Percentiles rank a stretch among this genome's conserved stretches.
These are phyloP conservation scores for Colletotrichum destructivum DNA, from an alignment of 2,329 filamentous ascomycete species.

Conservation along the genomic window DNA sequence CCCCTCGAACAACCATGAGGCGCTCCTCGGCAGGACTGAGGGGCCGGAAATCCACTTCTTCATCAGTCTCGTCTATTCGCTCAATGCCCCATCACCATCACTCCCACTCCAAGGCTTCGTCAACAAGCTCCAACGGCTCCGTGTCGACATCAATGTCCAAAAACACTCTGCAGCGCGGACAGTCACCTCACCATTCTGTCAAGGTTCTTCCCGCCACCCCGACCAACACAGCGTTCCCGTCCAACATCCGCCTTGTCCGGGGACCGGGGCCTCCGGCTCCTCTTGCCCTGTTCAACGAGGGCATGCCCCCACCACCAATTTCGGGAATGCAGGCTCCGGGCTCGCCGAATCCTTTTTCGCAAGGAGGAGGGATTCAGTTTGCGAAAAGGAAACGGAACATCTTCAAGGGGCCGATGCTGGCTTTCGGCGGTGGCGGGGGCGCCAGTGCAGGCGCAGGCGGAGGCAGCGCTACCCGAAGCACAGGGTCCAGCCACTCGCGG, in stretches of 20 bases:
- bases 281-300: constrained; percentile 71
- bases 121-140: constrained; percentile 86
- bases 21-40: constrained; percentile 87
- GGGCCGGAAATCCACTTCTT: constrained; percentile 95
- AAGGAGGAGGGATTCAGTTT: constrained; percentile 74
- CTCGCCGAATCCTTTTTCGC: constrained; percentile 71
- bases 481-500: constrained; percentile 61
- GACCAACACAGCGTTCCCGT: constrained; percentile 81
- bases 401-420: constrained; percentile 84
- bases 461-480: constrained; percentile 55
- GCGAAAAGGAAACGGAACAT: constrained; percentile 85
- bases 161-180: constrained; percentile 73
- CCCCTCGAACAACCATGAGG: constrained; percentile 88
- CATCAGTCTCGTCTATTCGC: constrained; percentile 92
- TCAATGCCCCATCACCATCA: constrained; percentile 91
- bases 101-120: constrained; percentile 94
- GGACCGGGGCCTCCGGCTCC: constrained; percentile 67
- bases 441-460: constrained; percentile 38
- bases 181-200: constrained; percentile 89
- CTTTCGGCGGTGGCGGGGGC: constrained; percentile 61
- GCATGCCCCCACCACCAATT: constrained; percentile 59
- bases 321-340: constrained; percentile 59
- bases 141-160: constrained; percentile 79
- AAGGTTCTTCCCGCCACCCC: constrained; percentile 96
- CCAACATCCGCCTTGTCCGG: constrained; percentile 87